Evolutionary conservation across 371 early-diverging fungal genomes (phyloP).

Genomic region (Rhizopus stolonifer): DNA sequence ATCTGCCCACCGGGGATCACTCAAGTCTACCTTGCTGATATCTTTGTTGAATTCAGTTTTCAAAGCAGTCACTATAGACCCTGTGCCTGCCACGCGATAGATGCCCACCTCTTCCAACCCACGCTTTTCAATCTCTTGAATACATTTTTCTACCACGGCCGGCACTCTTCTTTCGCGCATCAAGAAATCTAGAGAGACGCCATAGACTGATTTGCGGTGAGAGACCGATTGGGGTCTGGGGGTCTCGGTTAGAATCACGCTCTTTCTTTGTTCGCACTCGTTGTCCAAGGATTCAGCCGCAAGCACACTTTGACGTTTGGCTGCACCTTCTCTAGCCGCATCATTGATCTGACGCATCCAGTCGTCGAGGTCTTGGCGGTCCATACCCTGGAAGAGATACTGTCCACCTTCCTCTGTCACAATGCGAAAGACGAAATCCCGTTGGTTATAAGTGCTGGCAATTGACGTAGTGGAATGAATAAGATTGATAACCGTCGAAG

Average conservation of each 20-base stretch:
- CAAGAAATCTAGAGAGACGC: slow-evolving; percentile 58
- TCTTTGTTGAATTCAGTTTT: slow-evolving; percentile 62
- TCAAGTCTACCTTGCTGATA: slow-evolving; percentile 56
- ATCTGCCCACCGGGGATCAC: slow-evolving; percentile 70
- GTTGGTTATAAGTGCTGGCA: slow-evolving; percentile 67
- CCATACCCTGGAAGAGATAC: slow-evolving; percentile 71
- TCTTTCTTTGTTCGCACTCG: neutral
- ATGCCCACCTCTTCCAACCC: slow-evolving; percentile 85
- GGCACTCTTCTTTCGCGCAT: slow-evolving; percentile 65
- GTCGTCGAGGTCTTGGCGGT: slow-evolving; percentile 69
- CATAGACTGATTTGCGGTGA: slow-evolving; percentile 49
- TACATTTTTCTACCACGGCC: slow-evolving; percentile 67
- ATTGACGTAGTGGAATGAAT: slow-evolving; percentile 76
- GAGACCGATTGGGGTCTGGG: neutral
- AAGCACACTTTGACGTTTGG: slow-evolving; percentile 56
- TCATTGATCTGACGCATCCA: slow-evolving; percentile 76
- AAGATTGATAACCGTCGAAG: slow-evolving; percentile 77
- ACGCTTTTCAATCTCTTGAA: slow-evolving; percentile 73
- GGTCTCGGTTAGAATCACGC: neutral
- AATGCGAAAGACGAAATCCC: slow-evolving; percentile 79
- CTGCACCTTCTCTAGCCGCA: slow-evolving; percentile 76
- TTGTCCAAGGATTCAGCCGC: slow-evolving; percentile 29
- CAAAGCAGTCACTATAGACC: slow-evolving; percentile 64
- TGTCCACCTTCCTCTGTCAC: slow-evolving; percentile 86
- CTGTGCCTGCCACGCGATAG: slow-evolving; percentile 78